Evolutionary conservation across 2,329 filamentous ascomycete species (phyloP).

Genomic region (Scedosporium aurantiacum): DNA sequence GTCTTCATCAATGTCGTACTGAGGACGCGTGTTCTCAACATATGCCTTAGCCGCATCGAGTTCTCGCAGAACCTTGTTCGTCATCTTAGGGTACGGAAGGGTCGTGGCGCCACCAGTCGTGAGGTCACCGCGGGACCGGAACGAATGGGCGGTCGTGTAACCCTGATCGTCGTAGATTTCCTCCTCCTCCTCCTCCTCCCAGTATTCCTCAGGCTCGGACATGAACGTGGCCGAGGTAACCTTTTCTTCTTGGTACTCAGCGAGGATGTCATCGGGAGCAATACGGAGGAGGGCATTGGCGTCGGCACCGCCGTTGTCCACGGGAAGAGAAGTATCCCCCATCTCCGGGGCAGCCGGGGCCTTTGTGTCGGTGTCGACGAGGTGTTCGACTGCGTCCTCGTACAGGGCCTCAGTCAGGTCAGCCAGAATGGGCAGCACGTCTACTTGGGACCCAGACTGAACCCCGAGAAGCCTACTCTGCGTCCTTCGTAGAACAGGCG

Average conservation of each 20-base stretch:
- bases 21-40: constrained; percentile 57
- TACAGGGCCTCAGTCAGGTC: constrained; percentile 30
- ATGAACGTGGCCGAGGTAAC: constrained; percentile 4
- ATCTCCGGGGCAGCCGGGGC: not conserved
- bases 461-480: constrained; percentile 30
- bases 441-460: not conserved
- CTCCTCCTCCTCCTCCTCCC: constrained; percentile 71
- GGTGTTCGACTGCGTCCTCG: constrained; percentile 33
- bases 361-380: constrained; percentile 16
- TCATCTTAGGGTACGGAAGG: constrained; percentile 62
- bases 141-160: constrained; percentile 66
- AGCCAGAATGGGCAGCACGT: constrained; percentile 15
- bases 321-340: not conserved
- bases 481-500: constrained; percentile 28
- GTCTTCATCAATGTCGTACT: constrained; percentile 78
- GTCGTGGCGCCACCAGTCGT: constrained; percentile 40
- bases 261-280: not conserved
- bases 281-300: not conserved
- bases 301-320: not conserved
- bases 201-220: constrained; percentile 54
- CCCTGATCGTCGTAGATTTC: constrained; percentile 48
- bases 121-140: constrained; percentile 58
- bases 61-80: constrained; percentile 59
- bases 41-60: constrained; percentile 53
- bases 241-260: constrained; percentile 5